These are phyloP conservation scores for Aspergillus jensenii DNA, from an alignment of 2,329 filamentous ascomycete species.

Conservation along the genomic window DNA sequence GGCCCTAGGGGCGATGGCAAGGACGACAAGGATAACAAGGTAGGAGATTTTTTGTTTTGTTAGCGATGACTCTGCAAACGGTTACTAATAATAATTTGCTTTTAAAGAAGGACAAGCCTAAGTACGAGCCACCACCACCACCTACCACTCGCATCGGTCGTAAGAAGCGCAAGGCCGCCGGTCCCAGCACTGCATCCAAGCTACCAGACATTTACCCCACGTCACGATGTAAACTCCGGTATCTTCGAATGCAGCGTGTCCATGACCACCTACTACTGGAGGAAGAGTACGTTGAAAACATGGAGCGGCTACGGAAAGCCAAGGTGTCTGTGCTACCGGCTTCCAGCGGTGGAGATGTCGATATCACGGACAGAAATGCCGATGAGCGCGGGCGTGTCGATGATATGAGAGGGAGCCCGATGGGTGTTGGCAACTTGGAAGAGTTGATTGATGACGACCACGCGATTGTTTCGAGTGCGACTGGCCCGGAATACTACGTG, in stretches of 20 bases:
- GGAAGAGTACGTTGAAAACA: constrained; percentile 98
- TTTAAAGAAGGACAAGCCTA: constrained; percentile 94
- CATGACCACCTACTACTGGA: constrained; percentile 96
- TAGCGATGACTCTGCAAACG: not conserved
- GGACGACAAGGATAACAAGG: constrained; percentile 94
- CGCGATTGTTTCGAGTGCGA: constrained; percentile 95
- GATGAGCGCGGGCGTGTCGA: constrained; percentile 94
- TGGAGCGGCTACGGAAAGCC: constrained; percentile 90
- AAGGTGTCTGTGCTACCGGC: constrained; percentile 66
- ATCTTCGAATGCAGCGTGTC: constrained; percentile 96
- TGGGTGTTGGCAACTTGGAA: constrained; percentile 96
- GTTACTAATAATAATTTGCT: constrained; percentile 6
- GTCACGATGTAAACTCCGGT: constrained; percentile 93
- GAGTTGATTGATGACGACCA: constrained; percentile 99
- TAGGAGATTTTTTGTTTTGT: constrained; percentile 30
- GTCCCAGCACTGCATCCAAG: constrained; percentile 91
- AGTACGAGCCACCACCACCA: constrained; percentile 97
- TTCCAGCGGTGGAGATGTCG: constrained; percentile 62
- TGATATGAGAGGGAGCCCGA: constrained; percentile 97
- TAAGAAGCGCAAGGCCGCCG: constrained; percentile 96
- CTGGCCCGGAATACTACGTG: constrained; percentile 97
- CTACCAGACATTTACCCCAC: constrained; percentile 92
- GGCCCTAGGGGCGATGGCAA: constrained; percentile 72
- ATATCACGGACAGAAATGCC: constrained; percentile 82
- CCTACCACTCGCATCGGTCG: constrained; percentile 95